Evolutionary conservation across 2,329 filamentous ascomycete genomes (phyloP).

Genomic region (Endothia cerciana): DNA sequence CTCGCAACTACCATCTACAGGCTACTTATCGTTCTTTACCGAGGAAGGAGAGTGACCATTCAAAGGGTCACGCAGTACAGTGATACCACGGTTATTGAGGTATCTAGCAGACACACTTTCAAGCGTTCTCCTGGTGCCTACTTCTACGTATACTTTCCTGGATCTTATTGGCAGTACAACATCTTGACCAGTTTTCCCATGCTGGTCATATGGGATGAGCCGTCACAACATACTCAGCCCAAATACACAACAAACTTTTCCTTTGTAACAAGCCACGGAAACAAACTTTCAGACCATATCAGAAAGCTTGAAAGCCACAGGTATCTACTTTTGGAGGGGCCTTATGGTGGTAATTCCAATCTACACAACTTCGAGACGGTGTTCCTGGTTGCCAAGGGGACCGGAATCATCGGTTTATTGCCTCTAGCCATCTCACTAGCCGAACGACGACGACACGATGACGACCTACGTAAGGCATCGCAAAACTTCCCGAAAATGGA

Average conservation of each 20-base stretch:
- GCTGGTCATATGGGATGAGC: neutral
- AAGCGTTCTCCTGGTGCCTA: neutral
- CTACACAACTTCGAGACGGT: neutral
- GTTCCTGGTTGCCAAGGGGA: neutral
- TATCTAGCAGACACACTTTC: neutral
- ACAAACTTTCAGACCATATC: neutral
- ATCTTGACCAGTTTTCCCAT: constrained; percentile 1
- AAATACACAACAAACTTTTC: no score
- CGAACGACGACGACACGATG: neutral
- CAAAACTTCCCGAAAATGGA: neutral
- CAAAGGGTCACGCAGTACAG: neutral
- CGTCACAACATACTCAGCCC: neutral
- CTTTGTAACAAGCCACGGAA: neutral
- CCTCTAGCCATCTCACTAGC: neutral
- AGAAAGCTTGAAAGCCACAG: no score
- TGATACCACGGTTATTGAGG: neutral
- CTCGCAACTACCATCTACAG: no score
- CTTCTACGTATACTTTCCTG: neutral
- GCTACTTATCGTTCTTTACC: no score
- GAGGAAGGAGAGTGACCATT: no score
- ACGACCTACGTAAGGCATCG: neutral
- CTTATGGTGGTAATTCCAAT: neutral
- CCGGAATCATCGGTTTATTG: neutral
- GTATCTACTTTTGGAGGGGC: neutral
- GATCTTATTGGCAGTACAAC: neutral